Percentiles rank a stretch among this genome's conserved stretches.
These are phyloP conservation scores for Pichia ethanolica DNA, from an alignment of 805 yeast species.

Conservation along the genomic window DNA sequence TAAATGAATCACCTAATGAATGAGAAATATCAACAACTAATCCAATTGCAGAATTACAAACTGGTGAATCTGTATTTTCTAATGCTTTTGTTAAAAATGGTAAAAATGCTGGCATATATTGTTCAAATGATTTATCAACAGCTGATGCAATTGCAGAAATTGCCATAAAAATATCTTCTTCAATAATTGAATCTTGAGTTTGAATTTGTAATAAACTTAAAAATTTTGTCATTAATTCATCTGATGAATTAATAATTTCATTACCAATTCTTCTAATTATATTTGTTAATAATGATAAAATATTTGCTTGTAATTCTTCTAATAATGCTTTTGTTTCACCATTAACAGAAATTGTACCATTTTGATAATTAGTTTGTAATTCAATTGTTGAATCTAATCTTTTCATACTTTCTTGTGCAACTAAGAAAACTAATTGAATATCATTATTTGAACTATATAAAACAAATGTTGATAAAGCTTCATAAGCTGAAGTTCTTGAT, in stretches of 20 bases:
- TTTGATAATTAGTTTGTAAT: constrained; percentile 42
- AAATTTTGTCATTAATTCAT: constrained; percentile 77
- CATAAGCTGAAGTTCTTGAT: constrained; percentile 93
- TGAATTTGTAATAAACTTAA: constrained; percentile 57
- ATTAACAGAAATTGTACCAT: constrained; percentile 18
- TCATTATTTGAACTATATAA: constrained; percentile 66
- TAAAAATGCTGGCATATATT: constrained; percentile 73
- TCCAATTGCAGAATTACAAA: constrained; percentile 88
- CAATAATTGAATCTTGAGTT: constrained; percentile 60
- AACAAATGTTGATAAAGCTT: constrained; percentile 80
- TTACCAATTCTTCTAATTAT: constrained; percentile 74
- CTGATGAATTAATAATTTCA: constrained; percentile 63
- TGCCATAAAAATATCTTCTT: constrained; percentile 91
- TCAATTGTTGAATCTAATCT: constrained; percentile 66
- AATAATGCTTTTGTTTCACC: constrained; percentile 69
- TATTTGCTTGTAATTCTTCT: constrained; percentile 83
- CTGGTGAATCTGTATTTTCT: constrained; percentile 73
- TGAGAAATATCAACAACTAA: constrained; percentile 91
- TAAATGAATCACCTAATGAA: constrained; percentile 67
- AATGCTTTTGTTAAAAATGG: constrained; percentile 79
- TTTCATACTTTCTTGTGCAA: constrained; percentile 67
- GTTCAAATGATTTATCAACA: constrained; percentile 59
- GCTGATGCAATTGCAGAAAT: constrained; percentile 85
- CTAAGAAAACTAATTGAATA: constrained; percentile 56
- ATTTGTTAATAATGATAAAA: constrained; percentile 70